These are phyloP conservation scores for Aspergillus sp. DNA, from an alignment of 2,329 filamentous ascomycete genomes.

Conservation along the genomic window DNA sequence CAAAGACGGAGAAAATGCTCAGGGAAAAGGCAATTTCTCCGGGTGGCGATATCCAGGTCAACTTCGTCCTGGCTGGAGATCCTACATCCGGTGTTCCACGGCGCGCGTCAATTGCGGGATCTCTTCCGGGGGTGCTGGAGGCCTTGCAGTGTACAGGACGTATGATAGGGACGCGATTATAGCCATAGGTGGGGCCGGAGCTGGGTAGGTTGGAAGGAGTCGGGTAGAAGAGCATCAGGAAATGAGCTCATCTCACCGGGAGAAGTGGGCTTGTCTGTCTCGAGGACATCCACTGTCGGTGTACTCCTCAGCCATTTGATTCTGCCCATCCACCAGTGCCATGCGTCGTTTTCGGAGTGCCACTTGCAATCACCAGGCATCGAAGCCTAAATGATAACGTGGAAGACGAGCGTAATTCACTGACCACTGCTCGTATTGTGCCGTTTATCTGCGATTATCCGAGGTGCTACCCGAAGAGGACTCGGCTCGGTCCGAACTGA, in stretches of 20 bases:
- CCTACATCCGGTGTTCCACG: not conserved
- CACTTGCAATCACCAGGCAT: not conserved
- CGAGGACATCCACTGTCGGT: not conserved
- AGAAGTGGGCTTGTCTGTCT: not conserved
- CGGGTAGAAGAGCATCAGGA: not conserved
- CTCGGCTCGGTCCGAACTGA: not conserved
- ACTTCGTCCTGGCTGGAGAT: not conserved
- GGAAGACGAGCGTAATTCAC: not conserved
- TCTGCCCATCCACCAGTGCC: not conserved
- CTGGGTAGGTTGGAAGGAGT: not conserved
- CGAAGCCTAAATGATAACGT: not conserved
- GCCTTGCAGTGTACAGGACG: not conserved
- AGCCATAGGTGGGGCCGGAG: not conserved
- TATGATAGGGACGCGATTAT: not conserved
- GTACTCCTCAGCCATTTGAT: not conserved
- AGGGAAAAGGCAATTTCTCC: not conserved
- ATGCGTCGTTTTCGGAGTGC: not conserved
- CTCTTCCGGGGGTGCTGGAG: not conserved
- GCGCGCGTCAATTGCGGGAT: not conserved
- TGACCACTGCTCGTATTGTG: not conserved
- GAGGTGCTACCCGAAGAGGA: not conserved
- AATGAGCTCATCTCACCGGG: not conserved
- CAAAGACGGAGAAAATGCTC: not conserved
- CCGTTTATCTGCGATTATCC: not conserved
- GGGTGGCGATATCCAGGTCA: constrained; percentile 1